Evolutionary conservation across 768 basidiomycete genomes (phyloP).

Genomic region (Mycena belliarum): DNA sequence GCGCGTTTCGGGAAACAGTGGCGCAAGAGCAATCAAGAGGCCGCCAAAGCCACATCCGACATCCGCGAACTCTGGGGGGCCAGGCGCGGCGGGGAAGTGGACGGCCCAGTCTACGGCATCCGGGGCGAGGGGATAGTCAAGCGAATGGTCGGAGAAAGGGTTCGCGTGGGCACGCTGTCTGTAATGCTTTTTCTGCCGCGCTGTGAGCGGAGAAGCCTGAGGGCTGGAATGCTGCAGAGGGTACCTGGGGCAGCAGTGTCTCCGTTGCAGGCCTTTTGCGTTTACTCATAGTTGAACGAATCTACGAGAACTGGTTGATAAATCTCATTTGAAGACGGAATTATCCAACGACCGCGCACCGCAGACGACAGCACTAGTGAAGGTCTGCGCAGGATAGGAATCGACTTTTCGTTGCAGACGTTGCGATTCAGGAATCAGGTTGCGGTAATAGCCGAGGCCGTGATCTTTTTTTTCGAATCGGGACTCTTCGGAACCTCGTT

Average conservation of each 20-base stretch:
- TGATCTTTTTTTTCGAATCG: not conserved
- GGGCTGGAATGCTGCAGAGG: not conserved
- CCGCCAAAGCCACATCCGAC: slow-evolving; percentile 99
- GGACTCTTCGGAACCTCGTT: not conserved
- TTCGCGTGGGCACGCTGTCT: slow-evolving; percentile 84
- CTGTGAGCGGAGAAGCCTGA: not conserved
- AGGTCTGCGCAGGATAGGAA: too few species aligned
- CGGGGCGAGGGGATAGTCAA: slow-evolving; percentile 85
- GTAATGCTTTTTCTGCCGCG: slow-evolving; percentile 75
- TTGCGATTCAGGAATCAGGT: too few species aligned
- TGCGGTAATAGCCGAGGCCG: too few species aligned
- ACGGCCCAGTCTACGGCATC: slow-evolving; percentile 74
- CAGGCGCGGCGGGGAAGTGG: slow-evolving; percentile 77
- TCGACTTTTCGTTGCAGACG: too few species aligned
- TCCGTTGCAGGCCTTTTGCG: slow-evolving; percentile 31
- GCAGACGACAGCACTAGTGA: too few species aligned
- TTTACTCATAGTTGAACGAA: slow-evolving; percentile 30
- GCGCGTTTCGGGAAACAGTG: slow-evolving; percentile 85
- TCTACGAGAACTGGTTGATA: not conserved
- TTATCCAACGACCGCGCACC: too few species aligned
- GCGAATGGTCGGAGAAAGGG: slow-evolving; percentile 84
- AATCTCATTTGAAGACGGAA: too few species aligned
- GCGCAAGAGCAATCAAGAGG: slow-evolving; percentile 84
- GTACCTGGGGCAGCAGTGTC: slow-evolving; percentile 52
- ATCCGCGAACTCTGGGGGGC: slow-evolving; percentile 88